A percentile compares a stretch with the other conserved stretches of the same genome.
phyloP scores from a whole-genome alignment of 805 yeast species.

The Yamadazyma takamatsuzukensis region DNA sequence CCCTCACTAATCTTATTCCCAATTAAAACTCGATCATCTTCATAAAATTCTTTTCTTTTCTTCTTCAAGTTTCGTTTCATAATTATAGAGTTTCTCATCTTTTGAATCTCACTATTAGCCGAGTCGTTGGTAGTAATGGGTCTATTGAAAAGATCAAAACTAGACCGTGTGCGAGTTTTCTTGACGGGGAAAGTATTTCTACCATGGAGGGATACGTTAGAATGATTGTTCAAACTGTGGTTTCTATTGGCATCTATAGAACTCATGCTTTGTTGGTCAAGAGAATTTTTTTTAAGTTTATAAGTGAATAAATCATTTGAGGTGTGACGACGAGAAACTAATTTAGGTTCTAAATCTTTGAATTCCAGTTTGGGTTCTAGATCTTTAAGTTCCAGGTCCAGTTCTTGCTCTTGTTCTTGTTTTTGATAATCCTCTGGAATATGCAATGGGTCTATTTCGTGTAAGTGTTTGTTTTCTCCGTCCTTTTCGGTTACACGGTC shows the following conservation, averaged over 20 bases:
- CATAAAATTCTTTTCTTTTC: constrained; percentile 37
- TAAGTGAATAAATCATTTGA: constrained; percentile 10
- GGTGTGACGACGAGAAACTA: too few relatives aligned
- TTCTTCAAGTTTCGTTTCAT: constrained; percentile 41
- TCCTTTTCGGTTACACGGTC: background rate
- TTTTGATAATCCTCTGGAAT: too few relatives aligned
- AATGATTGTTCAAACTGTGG: constrained; percentile 3
- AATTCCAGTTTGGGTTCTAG: background rate
- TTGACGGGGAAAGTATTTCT: too few relatives aligned
- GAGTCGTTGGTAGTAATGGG: constrained; percentile 18
- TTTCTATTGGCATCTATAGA: constrained; percentile 2
- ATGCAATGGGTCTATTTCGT: constrained; percentile 9
- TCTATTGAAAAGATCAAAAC: constrained; percentile 3
- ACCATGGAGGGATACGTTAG: background rate
- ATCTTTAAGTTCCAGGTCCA: background rate
- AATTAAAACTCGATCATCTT: constrained; percentile 59
- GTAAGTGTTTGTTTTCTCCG: background rate
- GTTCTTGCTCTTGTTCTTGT: too few relatives aligned
- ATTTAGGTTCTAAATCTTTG: background rate
- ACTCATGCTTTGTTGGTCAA: constrained; percentile 1
- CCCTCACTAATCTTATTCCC: constrained; percentile 89
- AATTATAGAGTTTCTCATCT: constrained; percentile 48
- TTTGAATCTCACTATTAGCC: constrained; percentile 41
- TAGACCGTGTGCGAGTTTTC: too few relatives aligned
- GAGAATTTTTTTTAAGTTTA: constrained; percentile 4